Conservation (phyloP, 495 filamentous ascomycete species). For the Podospora comata region DNA sequence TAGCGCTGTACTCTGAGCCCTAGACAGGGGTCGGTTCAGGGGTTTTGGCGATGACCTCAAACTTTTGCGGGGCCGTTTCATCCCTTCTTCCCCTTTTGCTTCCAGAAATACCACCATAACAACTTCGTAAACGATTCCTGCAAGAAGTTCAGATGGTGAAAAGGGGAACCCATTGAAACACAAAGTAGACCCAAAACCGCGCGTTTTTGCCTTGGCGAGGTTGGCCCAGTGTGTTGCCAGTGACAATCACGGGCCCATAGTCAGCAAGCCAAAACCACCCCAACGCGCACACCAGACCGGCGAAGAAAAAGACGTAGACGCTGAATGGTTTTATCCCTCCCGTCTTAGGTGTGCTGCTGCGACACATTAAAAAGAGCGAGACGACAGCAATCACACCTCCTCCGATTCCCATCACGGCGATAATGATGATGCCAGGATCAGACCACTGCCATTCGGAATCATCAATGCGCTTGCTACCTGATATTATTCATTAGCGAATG, state of each 20-base stretch:
- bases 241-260: not conserved
- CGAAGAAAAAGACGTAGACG: not conserved
- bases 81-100: not conserved
- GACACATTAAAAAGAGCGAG: not conserved
- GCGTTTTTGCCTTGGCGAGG: not conserved
- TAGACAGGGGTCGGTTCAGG: not conserved
- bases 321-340: not conserved
- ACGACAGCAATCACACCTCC: not conserved
- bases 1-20: not conserved
- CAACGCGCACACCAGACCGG: not conserved
- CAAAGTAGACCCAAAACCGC: constrained; percentile 1
- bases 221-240: not conserved
- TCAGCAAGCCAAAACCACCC: not conserved
- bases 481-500: not conserved
- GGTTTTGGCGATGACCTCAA: constrained; percentile 1
- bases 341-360: not conserved
- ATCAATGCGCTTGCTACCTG: not conserved
- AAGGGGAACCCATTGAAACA: not conserved
- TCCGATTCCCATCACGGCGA: not conserved
- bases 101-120: not conserved
- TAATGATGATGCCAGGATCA: not conserved
- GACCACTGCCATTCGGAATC: not conserved
- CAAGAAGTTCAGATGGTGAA: not conserved
- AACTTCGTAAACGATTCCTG: not conserved
- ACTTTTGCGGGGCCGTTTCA: constrained; percentile 10